These are phyloP conservation scores for Cordyceps fumosorosea DNA, from an alignment of 2,329 filamentous ascomycete genomes.

Conservation along the genomic window DNA sequence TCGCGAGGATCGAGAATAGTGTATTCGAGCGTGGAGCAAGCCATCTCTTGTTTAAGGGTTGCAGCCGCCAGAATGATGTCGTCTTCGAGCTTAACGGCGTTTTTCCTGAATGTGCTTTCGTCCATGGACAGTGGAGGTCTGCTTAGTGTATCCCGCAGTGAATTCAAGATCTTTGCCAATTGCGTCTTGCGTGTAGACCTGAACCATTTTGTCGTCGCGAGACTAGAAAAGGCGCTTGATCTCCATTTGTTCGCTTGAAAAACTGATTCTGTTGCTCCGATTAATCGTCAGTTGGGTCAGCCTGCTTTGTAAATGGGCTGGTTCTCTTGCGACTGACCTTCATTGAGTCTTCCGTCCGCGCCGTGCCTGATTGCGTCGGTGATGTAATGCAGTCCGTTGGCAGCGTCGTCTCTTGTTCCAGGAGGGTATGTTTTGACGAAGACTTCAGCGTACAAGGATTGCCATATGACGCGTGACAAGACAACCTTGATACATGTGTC, in stretches of 20 bases:
- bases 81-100: not conserved
- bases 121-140: not conserved
- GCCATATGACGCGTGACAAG: slow-evolving; percentile 2
- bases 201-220: not conserved
- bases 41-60: slow-evolving; percentile 1
- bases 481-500: slow-evolving; percentile 3
- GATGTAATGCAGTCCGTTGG: not conserved
- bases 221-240: slow-evolving; percentile 1
- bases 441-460: not conserved
- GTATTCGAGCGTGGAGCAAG: not conserved
- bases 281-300: not conserved
- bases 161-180: not conserved
- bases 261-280: not conserved
- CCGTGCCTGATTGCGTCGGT: slow-evolving; percentile 1
- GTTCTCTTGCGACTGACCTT: not conserved
- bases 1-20: not conserved
- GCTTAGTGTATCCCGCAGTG: not conserved
- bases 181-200: not conserved
- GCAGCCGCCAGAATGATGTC: not conserved
- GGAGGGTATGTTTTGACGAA: not conserved
- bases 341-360: not conserved
- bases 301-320: not conserved
- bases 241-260: not conserved
- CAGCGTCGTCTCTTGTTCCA: not conserved
- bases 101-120: not conserved